Conservation (phyloP, 345 rosid species). For the Hevea brasiliensis region DNA sequence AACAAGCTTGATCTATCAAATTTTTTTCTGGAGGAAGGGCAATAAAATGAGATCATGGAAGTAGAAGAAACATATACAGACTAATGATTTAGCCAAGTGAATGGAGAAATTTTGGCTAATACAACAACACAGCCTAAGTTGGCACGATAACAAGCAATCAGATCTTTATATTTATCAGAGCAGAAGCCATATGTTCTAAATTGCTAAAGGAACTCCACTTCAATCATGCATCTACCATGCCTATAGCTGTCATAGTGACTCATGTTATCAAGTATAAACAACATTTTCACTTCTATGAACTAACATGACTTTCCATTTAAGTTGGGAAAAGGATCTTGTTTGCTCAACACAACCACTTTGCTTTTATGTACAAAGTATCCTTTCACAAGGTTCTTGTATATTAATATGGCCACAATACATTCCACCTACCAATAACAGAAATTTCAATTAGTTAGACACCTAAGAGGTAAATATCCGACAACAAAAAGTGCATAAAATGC, state of each 20-base stretch:
- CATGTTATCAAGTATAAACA: background rate
- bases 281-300: constrained; percentile 37
- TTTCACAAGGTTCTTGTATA: constrained; percentile 81
- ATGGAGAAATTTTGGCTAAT: background rate
- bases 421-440: constrained; percentile 57
- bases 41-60: no score
- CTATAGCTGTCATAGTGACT: background rate
- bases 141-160: background rate
- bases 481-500: background rate
- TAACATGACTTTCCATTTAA: constrained; percentile 73
- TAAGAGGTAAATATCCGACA: background rate
- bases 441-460: background rate
- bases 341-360: constrained; percentile 92
- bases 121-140: background rate
- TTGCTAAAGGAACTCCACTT: background rate
- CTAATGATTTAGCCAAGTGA: no score
- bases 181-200: background rate
- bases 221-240: background rate
- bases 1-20: no score
- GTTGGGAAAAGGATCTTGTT: constrained; percentile 94
- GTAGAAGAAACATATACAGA: no score
- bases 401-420: constrained; percentile 81
- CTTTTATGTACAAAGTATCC: constrained; percentile 95
- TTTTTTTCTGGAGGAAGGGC: no score
- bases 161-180: background rate